These are phyloP conservation scores for Hygrophorus pudorinus DNA, from an alignment of 768 basidiomycete species.

Conservation along the genomic window DNA sequence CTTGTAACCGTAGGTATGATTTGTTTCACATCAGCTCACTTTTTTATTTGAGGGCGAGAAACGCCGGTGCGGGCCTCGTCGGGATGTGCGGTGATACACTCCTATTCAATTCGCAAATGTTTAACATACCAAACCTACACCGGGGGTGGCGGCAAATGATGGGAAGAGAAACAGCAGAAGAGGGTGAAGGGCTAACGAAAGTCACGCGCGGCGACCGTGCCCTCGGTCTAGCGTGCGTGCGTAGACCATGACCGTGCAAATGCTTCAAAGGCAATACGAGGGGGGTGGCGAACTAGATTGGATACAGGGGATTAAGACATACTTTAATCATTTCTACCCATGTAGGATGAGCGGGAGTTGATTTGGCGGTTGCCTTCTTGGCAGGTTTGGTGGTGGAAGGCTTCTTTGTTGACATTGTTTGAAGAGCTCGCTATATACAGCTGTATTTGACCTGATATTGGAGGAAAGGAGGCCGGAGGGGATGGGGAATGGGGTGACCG, in stretches of 20 bases:
- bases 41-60: slow-evolving; percentile 89
- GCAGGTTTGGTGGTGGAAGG: slow-evolving; percentile 27
- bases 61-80: slow-evolving; percentile 79
- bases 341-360: slow-evolving; percentile 40
- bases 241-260: no score
- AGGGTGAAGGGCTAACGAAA: slow-evolving; percentile 9
- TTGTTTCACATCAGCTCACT: slow-evolving; percentile 32
- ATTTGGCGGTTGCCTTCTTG: slow-evolving; percentile 41
- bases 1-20: background rate
- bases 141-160: background rate
- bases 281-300: background rate
- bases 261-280: background rate
- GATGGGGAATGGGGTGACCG: slow-evolving; percentile 6
- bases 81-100: slow-evolving; percentile 64
- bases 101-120: slow-evolving; percentile 34
- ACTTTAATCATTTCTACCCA: slow-evolving; percentile 82
- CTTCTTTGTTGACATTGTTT: slow-evolving; percentile 23
- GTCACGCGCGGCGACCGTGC: background rate
- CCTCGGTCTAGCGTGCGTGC: no score
- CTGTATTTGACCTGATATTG: slow-evolving; percentile 6
- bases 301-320: slow-evolving; percentile 13
- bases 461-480: slow-evolving; percentile 14
- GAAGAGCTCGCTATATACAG: background rate
- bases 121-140: background rate
- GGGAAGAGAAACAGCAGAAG: slow-evolving; percentile 1